Base-by-base conservation (phyloP, 352 stramenopile genomes). In the Globisporangium ultimum region DNA sequence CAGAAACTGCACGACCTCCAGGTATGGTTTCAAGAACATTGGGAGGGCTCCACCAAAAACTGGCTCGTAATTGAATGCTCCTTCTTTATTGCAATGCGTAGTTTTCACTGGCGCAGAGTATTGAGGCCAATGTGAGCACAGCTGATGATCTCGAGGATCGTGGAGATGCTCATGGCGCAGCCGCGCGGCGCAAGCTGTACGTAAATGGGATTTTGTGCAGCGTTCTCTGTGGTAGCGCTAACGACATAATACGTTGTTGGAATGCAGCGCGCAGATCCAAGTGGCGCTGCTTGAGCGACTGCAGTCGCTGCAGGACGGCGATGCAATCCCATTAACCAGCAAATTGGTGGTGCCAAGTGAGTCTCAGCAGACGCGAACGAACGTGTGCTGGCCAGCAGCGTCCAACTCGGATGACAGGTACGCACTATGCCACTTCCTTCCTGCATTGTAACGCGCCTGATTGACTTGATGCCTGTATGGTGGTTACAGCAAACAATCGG, bases 91-190 rank as follows among this genome's bases (percentile, higher is more conserved):
- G 24, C 5, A 32, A 6, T 32, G 24, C 24, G 24, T 52, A 77
- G 69, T 77, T 60, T 47, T 62, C 64, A 8, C 40, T 77, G 13
- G 63, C 60, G 0, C 58, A 68, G 46, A 61, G 61, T 22, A 66
- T 72, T 6, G 70, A 75, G 17, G 63, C 45, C 22, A 68, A 70
- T 21, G 40, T 47, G 22, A 17, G 36, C 13, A 61, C 32, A 28
- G 43, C 55, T 0, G 46, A 49, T 3, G 58, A 62, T 5, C 48
- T 47, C 13, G 41, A 60, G 15, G 42, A 60, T 10, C 43, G 24
- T 9, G 55, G 55, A 8, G 50, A 17, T 17, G n/a, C 53, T 7
- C 40, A 43, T 13, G 2, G 40, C 17, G 54, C 34, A 32, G 28
- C 47, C 3, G 20, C 17, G 7, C 40, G 60, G 4, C 36, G 58